Evolutionary conservation across 2,329 filamentous ascomycete species (phyloP).

Genomic region (Sarocladium kiliense): DNA sequence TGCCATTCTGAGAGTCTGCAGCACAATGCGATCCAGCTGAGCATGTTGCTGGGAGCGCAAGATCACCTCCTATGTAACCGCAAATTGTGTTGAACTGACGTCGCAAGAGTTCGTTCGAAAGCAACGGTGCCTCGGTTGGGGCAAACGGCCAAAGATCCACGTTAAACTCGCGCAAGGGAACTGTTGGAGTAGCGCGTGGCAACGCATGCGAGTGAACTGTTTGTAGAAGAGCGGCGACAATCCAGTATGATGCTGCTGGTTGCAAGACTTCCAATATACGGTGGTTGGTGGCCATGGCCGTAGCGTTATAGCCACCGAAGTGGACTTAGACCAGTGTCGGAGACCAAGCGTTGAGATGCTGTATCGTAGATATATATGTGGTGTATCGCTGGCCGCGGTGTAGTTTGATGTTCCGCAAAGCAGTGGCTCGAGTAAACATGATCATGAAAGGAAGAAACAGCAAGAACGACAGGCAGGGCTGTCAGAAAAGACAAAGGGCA

Average conservation of each 20-base stretch:
- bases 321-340: background rate
- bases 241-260: slow-evolving; percentile 20
- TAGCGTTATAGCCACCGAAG: background rate
- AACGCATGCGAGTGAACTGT: slow-evolving; percentile 31
- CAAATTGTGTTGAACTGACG: slow-evolving; percentile 50
- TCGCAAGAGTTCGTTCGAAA: slow-evolving; percentile 25
- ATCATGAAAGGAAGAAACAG: background rate
- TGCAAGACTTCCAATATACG: no score
- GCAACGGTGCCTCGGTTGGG: background rate
- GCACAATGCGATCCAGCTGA: slow-evolving; percentile 54
- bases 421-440: background rate
- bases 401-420: background rate
- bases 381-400: background rate
- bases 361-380: background rate
- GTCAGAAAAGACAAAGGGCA: background rate
- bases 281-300: background rate
- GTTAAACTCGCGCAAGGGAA: slow-evolving; percentile 29
- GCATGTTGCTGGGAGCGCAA: slow-evolving; percentile 50
- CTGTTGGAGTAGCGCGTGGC: slow-evolving; percentile 34
- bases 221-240: slow-evolving; percentile 28
- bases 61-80: slow-evolving; percentile 50
- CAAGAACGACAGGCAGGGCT: background rate
- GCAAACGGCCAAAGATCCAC: slow-evolving; percentile 31
- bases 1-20: slow-evolving; percentile 40
- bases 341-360: background rate